These are phyloP conservation scores for Phytophthora fragariae DNA, from an alignment of 352 stramenopile species.

Conservation along the genomic window DNA sequence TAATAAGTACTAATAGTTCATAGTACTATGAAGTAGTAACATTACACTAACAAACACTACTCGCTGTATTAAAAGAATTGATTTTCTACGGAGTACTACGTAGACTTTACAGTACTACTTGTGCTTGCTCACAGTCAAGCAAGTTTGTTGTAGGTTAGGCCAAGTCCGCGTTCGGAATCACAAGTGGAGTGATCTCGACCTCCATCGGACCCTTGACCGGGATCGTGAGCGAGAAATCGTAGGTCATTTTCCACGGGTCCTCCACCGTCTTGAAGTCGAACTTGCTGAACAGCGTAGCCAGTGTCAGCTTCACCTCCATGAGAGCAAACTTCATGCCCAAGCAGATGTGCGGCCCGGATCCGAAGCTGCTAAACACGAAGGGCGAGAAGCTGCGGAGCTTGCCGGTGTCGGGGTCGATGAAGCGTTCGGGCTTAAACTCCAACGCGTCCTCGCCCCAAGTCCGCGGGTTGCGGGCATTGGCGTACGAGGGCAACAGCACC, in stretches of 20 bases:
- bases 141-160: background rate
- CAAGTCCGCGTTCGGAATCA: background rate
- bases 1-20: too few species aligned
- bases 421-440: background rate
- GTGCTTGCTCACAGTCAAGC: background rate
- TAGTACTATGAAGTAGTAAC: too few species aligned
- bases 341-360: constrained; percentile 53
- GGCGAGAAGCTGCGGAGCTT: background rate
- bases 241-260: constrained; percentile 45
- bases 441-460: background rate
- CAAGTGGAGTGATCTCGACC: background rate
- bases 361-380: constrained; percentile 35
- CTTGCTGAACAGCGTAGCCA: constrained; percentile 49
- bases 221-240: constrained; percentile 46
- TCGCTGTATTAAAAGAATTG: too few species aligned
- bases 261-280: constrained; percentile 49
- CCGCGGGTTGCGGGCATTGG: constrained; percentile 1
- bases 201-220: background rate
- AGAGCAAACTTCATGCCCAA: constrained; percentile 53
- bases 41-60: too few species aligned
- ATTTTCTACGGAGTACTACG: too few species aligned
- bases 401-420: background rate
- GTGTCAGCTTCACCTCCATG: constrained; percentile 60
- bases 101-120: background rate
- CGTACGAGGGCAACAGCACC: constrained; percentile 5